phyloP scores from a whole-genome alignment of 2,329 filamentous ascomycete genomes.

The Exophiala sideris region DNA sequence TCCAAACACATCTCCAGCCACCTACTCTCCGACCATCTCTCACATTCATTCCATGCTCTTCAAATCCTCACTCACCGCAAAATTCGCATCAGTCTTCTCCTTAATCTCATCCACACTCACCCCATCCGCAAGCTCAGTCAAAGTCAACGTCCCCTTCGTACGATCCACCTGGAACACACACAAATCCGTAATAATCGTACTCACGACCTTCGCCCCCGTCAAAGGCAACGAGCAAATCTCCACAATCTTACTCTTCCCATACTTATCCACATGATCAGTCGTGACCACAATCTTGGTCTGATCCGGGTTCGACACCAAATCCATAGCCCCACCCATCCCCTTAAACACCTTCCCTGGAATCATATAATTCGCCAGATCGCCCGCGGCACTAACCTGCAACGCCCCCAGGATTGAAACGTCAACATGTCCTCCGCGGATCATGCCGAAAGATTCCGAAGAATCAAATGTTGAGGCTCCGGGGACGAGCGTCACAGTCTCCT shows the following conservation, averaged over 20 bases:
- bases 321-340: constrained; percentile 80
- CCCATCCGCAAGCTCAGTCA: constrained; percentile 68
- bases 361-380: constrained; percentile 87
- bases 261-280: constrained; percentile 67
- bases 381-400: constrained; percentile 73
- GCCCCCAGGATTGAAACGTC: constrained; percentile 81
- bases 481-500: constrained; percentile 78
- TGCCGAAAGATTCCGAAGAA: constrained; percentile 76
- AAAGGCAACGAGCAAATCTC: constrained; percentile 62
- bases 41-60: constrained; percentile 25
- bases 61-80: constrained; percentile 59
- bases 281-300: constrained; percentile 70
- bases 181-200: constrained; percentile 71
- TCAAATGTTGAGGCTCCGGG: constrained; percentile 76
- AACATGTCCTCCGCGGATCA: constrained; percentile 82
- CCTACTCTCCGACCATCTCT: no score
- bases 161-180: constrained; percentile 76
- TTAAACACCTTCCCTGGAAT: constrained; percentile 81
- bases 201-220: constrained; percentile 65
- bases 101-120: constrained; percentile 66
- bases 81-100: constrained; percentile 67
- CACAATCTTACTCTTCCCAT: constrained; percentile 65
- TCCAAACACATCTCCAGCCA: no score
- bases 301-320: constrained; percentile 67
- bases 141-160: constrained; percentile 57